A percentile compares a stretch with the other conserved stretches of the same genome.
These are phyloP conservation scores for Hsuehochloa calcarea DNA, from an alignment of 176 grass and related monocot genomes.

Conservation along the genomic window DNA sequence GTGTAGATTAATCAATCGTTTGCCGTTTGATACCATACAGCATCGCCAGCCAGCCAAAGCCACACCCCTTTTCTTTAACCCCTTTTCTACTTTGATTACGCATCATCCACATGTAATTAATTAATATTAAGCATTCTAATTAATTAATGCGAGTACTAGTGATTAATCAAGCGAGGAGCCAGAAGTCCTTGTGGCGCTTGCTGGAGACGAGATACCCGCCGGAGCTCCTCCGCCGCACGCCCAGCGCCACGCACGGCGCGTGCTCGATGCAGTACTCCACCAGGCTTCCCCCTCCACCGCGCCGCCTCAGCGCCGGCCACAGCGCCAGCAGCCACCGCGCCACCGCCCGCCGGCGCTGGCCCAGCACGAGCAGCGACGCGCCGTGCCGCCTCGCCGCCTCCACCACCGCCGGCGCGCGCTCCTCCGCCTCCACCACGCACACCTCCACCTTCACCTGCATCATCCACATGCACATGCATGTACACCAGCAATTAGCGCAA, in stretches of 20 bases:
- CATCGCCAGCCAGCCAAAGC: not conserved
- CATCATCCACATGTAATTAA: not conserved
- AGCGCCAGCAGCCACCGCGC: slow-evolving; percentile 25
- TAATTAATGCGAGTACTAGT: not conserved
- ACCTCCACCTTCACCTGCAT: slow-evolving; percentile 55
- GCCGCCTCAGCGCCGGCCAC: slow-evolving; percentile 16
- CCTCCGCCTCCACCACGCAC: slow-evolving; percentile 49
- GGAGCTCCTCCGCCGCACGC: slow-evolving; percentile 52
- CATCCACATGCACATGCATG: not conserved
- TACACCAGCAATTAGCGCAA: not conserved
- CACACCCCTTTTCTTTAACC: not conserved
- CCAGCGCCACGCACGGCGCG: slow-evolving; percentile 69
- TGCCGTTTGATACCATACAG: not conserved
- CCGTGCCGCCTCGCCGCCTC: slow-evolving; percentile 56
- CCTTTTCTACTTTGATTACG: not conserved
- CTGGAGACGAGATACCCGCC: slow-evolving; percentile 66
- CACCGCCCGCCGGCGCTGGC: slow-evolving; percentile 39
- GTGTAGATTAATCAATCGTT: not conserved
- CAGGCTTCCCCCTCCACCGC: not conserved
- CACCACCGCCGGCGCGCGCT: slow-evolving; percentile 59
- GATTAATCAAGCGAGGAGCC: slow-evolving; percentile 44
- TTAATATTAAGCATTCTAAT: not conserved
- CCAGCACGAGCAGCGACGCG: slow-evolving; percentile 63
- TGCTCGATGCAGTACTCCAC: slow-evolving; percentile 74
- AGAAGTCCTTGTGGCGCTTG: slow-evolving; percentile 60